Base-by-base conservation (phyloP, 202 grass and related monocot genomes). In the Musa balbisiana region DNA sequence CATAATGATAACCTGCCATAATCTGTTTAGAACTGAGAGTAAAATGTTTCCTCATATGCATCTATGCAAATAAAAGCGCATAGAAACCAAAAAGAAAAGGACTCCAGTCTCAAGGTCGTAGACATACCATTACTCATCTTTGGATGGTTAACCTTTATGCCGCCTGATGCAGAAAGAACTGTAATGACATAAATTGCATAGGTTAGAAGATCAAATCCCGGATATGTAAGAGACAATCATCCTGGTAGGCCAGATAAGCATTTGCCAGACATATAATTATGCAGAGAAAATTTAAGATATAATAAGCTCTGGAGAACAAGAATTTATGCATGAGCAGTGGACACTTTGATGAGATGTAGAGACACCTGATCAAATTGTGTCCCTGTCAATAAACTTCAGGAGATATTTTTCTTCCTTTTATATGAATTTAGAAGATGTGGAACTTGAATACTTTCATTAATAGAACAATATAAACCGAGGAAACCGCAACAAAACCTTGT, bases 131-230 rank as follows among this genome's bases (percentile, higher is more conserved):
- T 79, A 53, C 53, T 98, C 86, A 85, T 91, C 33, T 93, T 86
- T 9, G 64, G 79, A 80, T 79, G 74, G 71, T 93, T 81, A 76
- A 91, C 88, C 87, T 75, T 93, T 85, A 98, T 91, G 55, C 94
- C 94, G 76, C 94, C 94, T 66, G 94, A 89, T 81, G 94, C 94
- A 52, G 94, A 98, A 82, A 98, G 94, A 85, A 98, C 94, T 98
- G 82, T 84, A 21, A 6, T 80, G 79, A 79, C 49, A 9, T 63
- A 76, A 73, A 69, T 62, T 2, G 26, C n/a, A 65, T 0, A 65
- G 23, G 21, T 72, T 53, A 53, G 50, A 72, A 72, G 33, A 43
- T 43, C 5, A 43, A 43, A 43, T 43, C 33, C 4, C 33, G 4
- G 33, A 43, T 43, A 8, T 43, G 33, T 43, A 43, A 43, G 33